These are phyloP conservation scores for Aechmea fasciata DNA, from an alignment of 176 grass and related monocot genomes.

Conservation along the genomic window DNA sequence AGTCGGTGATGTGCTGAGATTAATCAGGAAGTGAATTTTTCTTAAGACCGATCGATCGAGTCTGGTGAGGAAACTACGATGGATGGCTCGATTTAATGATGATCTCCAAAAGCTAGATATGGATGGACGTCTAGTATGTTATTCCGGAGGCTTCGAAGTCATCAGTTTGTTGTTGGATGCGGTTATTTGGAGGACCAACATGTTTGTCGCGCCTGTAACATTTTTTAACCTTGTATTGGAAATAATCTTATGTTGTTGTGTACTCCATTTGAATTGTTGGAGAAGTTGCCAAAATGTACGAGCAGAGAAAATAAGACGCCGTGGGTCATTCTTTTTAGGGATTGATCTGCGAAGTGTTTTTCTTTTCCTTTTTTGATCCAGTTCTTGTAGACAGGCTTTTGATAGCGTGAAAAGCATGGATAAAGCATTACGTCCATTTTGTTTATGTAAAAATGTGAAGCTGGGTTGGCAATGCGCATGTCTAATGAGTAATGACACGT, in stretches of 20 bases:
- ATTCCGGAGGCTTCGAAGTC: not conserved
- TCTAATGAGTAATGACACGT: too few species aligned
- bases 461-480: too few species aligned
- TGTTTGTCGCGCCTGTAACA: not conserved
- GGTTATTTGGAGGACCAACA: not conserved
- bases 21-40: slow-evolving; percentile 43
- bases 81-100: not conserved
- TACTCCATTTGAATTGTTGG: not conserved
- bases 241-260: not conserved
- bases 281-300: not conserved
- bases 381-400: not conserved
- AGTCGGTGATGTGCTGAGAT: slow-evolving; percentile 58
- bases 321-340: not conserved
- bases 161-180: not conserved
- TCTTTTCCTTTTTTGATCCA: not conserved
- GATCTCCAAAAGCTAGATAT: not conserved
- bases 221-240: not conserved
- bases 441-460: too few species aligned
- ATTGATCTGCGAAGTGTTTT: not conserved
- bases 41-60: not conserved
- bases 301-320: not conserved
- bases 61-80: not conserved
- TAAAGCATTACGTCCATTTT: too few species aligned
- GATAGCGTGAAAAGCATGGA: too few species aligned
- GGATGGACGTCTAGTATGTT: not conserved